phyloP scores from a whole-genome alignment of 2,329 filamentous ascomycete species.

The Rhynchosporium graminicola region DNA sequence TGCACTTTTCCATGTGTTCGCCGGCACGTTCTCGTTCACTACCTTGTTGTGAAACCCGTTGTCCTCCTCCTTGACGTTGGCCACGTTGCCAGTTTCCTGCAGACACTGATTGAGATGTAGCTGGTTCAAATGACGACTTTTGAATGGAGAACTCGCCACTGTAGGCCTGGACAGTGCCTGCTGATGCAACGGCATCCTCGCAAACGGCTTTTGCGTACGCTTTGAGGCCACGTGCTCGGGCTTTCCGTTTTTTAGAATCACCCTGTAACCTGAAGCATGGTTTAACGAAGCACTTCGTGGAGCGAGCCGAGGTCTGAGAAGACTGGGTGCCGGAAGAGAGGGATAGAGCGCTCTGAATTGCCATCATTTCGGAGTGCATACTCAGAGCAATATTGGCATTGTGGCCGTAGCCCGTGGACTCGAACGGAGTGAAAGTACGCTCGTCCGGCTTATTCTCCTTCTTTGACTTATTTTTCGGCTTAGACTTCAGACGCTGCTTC shows the following conservation, averaged over 20 bases:
- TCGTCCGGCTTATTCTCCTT: constrained; percentile 30
- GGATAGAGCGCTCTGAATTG: constrained; percentile 51
- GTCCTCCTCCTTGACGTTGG: constrained; percentile 29
- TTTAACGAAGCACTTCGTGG: constrained; percentile 49
- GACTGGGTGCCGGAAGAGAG: constrained; percentile 46
- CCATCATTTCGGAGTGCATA: constrained; percentile 59
- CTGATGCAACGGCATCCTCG: constrained; percentile 34
- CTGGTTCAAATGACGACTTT: constrained; percentile 51
- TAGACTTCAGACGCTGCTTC: constrained; percentile 40
- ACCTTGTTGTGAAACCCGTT: constrained; percentile 35
- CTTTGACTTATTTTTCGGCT: constrained; percentile 42
- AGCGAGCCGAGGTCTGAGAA: constrained; percentile 39
- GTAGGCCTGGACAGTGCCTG: constrained; percentile 41
- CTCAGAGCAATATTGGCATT: constrained; percentile 47
- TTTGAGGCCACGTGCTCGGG: constrained; percentile 46
- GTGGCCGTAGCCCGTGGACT: constrained; percentile 44
- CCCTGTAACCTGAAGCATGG: constrained; percentile 51
- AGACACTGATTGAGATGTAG: constrained; percentile 45
- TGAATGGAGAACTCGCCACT: constrained; percentile 43
- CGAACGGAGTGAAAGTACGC: constrained; percentile 39
- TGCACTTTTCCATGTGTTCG: constrained; percentile 25
- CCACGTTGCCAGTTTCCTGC: constrained; percentile 29
- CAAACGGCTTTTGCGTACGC: constrained; percentile 49
- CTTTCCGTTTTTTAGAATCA: constrained; percentile 50
- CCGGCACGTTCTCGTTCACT: constrained; percentile 28